Base-by-base conservation (phyloP, 345 rosid genomes). In the Geranium rotundifolium region DNA sequence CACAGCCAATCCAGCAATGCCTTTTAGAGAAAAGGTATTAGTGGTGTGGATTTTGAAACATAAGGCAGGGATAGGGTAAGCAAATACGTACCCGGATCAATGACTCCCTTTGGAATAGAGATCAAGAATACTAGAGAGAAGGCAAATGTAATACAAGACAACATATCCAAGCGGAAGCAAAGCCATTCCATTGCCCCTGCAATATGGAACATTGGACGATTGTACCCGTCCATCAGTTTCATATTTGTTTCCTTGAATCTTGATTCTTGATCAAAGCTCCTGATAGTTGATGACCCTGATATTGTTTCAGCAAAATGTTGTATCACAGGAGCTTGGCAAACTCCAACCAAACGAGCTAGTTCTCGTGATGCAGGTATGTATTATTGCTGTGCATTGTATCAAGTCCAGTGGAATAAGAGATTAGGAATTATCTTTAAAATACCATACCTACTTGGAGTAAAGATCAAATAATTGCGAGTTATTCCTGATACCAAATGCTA, bases 291-390 rank as follows among this genome's bases (percentile, higher is more conserved):
- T 60, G 82, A 68, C 54, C 90, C 96, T 4, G 86, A 79, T 56
- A 89, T 77, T 52, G 93, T 84, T 72, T 89, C 93, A 17, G 96
- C 66, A 64, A 89, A 89, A 77, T 81, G 86, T 34, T 85, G 91
- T 49, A 88, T 82, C 62, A 85, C 69, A 0, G 91, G 96, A 18
- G 96, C 84, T 73, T 80, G 80, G 80, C 84, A 75, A 54, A 89
- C 79, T 69, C 93, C 93, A 63, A 75, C 73, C 73, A 89, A 62
- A 64, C 87, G 69, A 6, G 93, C 73, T 9, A 89, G 87, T 71
- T 86, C 96, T 68, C 90, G 76, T 49, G 93, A 90, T 2, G 89
- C 57, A 9, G 90, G 62, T 52, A 83, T 76, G 79, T 89, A n/a
- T n/a, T n/a, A n/a, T n/a, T n/a, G n/a, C n/a, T n/a, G n/a, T n/a